phyloP scores from a whole-genome alignment of 1,284 basidiomycete genomes.

The Termitomyces sp. region DNA sequence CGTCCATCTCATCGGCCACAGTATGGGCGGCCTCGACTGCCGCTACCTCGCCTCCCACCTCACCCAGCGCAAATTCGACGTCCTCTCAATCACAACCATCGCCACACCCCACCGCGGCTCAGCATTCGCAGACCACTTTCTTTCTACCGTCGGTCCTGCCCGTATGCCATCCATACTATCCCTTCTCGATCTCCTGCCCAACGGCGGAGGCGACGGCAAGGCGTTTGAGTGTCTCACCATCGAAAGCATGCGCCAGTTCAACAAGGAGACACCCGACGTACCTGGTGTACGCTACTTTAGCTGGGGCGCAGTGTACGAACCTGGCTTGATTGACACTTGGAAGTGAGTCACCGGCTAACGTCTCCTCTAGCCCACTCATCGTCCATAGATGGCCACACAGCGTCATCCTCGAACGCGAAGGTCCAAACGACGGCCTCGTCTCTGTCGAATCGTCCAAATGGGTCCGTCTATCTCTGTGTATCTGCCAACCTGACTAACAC shows the following conservation, averaged over 20 bases:
- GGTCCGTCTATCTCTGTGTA: conserved; percentile 35
- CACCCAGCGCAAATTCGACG: conserved; percentile 56
- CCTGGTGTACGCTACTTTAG: conserved; percentile 82
- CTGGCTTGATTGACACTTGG: conserved; percentile 86
- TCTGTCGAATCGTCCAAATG: conserved; percentile 81
- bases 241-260: conserved; percentile 86
- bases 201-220: conserved; percentile 85
- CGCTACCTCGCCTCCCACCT: conserved; percentile 80
- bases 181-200: conserved; percentile 75
- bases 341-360: conserved; percentile 32
- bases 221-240: conserved; percentile 87
- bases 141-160: conserved; percentile 70
- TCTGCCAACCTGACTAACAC: conserved; percentile 3
- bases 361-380: neutral
- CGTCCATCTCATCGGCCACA: conserved; percentile 92
- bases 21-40: conserved; percentile 94
- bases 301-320: conserved; percentile 89
- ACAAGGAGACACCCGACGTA: conserved; percentile 77
- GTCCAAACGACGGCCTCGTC: conserved; percentile 89
- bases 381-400: conserved; percentile 64
- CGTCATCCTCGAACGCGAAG: conserved; percentile 84
- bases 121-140: conserved; percentile 90
- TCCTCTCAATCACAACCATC: conserved; percentile 88
- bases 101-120: conserved; percentile 90
- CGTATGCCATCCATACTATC: conserved; percentile 61